Conservation (phyloP, 1,284 basidiomycete species). For the Xerocomus cyaneibrunnescens region DNA sequence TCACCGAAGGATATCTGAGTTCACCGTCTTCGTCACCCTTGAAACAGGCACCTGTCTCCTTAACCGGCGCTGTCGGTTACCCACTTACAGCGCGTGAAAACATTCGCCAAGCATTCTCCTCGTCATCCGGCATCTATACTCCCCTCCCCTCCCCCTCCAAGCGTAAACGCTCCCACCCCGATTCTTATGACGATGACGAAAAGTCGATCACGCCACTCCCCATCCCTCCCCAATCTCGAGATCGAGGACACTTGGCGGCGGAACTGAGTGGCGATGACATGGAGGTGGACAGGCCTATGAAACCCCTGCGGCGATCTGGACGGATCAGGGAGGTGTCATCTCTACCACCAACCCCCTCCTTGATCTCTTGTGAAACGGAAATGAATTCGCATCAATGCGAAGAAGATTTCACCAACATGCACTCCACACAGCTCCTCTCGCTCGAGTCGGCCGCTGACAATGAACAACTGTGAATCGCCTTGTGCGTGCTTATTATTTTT, state of each 20-base stretch:
- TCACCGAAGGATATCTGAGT: slow-evolving; percentile 35
- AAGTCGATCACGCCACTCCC: slow-evolving; percentile 15
- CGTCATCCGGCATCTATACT: slow-evolving; percentile 23
- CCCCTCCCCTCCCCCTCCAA: slow-evolving; percentile 37
- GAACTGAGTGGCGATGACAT: slow-evolving; percentile 31
- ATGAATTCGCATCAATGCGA: slow-evolving; percentile 34
- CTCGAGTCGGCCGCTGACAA: slow-evolving; percentile 24
- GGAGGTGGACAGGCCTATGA: slow-evolving; percentile 37
- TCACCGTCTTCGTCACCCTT: slow-evolving; percentile 30
- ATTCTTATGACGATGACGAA: slow-evolving; percentile 26
- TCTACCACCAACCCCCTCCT: slow-evolving; percentile 25
- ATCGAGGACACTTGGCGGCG: slow-evolving; percentile 26
- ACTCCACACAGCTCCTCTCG: slow-evolving; percentile 16
- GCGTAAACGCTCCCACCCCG: slow-evolving; percentile 32
- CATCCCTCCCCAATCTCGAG: slow-evolving; percentile 21
- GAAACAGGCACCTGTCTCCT: slow-evolving; percentile 31
- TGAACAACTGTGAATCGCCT: slow-evolving; percentile 27
- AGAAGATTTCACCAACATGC: slow-evolving; percentile 22
- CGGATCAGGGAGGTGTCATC: slow-evolving; percentile 32
- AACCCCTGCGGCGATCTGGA: slow-evolving; percentile 36
- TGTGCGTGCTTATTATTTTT: slow-evolving; percentile 19
- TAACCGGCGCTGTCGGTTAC: slow-evolving; percentile 19
- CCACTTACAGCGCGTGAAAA: slow-evolving; percentile 34
- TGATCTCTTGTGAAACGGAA: slow-evolving; percentile 32
- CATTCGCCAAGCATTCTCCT: slow-evolving; percentile 33